phyloP scores from a whole-genome alignment of 2,329 filamentous ascomycete genomes.

The Eurotiales sp. region DNA sequence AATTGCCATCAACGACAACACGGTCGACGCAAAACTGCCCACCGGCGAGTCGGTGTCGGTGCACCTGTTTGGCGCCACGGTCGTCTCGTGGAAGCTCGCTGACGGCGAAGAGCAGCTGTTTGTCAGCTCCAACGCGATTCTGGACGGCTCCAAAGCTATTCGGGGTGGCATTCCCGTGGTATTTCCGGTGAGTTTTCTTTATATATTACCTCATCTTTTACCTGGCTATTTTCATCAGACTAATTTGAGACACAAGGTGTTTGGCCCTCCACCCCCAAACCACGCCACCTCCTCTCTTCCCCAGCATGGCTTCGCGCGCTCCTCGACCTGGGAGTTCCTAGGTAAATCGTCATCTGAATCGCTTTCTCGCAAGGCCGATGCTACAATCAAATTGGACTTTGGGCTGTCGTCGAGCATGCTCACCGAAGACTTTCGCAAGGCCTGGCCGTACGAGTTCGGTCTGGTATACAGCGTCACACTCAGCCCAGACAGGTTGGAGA shows the following conservation, averaged over 20 bases:
- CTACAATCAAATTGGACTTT: constrained; percentile 90
- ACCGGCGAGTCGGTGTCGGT: constrained; percentile 84
- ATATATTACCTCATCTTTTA: neutral
- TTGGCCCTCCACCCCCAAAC: constrained; percentile 75
- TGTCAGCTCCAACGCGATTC: constrained; percentile 71
- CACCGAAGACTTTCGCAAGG: constrained; percentile 61
- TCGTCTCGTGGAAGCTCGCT: constrained; percentile 87
- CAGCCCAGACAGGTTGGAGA: constrained; percentile 68
- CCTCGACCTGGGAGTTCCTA: constrained; percentile 86
- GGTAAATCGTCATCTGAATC: constrained; percentile 52
- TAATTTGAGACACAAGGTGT: constrained; percentile 54
- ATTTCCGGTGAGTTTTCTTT: constrained; percentile 70
- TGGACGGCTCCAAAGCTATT: constrained; percentile 86
- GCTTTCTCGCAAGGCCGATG: constrained; percentile 46
- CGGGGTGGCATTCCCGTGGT: constrained; percentile 89
- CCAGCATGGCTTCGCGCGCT: constrained; percentile 93
- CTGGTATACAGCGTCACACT: constrained; percentile 92
- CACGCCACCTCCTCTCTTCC: constrained; percentile 74
- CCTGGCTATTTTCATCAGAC: neutral
- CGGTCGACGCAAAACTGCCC: constrained; percentile 74
- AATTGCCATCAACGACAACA: constrained; percentile 69
- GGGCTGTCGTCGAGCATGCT: constrained; percentile 75
- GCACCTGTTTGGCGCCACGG: constrained; percentile 85
- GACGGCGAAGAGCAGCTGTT: constrained; percentile 79
- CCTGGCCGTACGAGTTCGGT: constrained; percentile 84